phyloP scores from a whole-genome alignment of 2,329 filamentous ascomycete species.

The Curvularia eragrostidis region DNA sequence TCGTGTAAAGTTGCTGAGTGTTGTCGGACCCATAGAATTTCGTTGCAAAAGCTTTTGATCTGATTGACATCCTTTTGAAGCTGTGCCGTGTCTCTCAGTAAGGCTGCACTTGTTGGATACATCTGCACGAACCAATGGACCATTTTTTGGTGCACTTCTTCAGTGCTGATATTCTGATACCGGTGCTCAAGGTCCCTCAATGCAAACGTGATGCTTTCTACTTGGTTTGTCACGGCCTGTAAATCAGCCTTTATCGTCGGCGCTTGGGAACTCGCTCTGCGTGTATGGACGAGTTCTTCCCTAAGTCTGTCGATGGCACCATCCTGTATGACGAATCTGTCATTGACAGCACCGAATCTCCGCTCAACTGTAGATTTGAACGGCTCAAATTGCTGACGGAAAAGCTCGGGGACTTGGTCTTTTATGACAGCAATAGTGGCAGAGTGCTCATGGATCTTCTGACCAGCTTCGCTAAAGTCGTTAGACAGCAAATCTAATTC shows the following conservation, averaged over 20 bases:
- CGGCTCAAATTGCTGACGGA: conserved; percentile 17
- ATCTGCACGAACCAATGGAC: conserved; percentile 29
- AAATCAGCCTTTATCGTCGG: conserved; percentile 11
- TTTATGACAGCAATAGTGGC: not conserved
- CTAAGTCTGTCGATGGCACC: not conserved
- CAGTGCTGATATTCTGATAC: conserved; percentile 38
- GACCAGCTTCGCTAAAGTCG: not conserved
- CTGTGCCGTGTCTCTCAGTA: conserved; percentile 9
- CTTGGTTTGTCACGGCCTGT: not conserved
- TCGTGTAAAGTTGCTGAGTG: not conserved
- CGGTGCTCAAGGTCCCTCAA: conserved; percentile 25
- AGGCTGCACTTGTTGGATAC: conserved; percentile 21
- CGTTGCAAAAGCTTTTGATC: conserved; percentile 5
- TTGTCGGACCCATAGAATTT: conserved; percentile 2
- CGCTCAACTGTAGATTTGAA: conserved; percentile 11
- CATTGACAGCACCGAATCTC: not conserved
- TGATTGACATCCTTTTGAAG: conserved; percentile 14
- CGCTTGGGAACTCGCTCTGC: not conserved
- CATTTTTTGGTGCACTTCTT: conserved; percentile 32
- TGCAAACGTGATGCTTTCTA: conserved; percentile 13
- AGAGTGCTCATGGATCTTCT: not conserved
- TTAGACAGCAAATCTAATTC: not conserved
- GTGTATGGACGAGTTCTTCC: not conserved
- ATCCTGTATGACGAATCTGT: not conserved
- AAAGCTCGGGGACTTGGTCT: conserved; percentile 9